Base-by-base conservation (phyloP, 2,329 filamentous ascomycete genomes). In the Atkinsonella texensis region DNA sequence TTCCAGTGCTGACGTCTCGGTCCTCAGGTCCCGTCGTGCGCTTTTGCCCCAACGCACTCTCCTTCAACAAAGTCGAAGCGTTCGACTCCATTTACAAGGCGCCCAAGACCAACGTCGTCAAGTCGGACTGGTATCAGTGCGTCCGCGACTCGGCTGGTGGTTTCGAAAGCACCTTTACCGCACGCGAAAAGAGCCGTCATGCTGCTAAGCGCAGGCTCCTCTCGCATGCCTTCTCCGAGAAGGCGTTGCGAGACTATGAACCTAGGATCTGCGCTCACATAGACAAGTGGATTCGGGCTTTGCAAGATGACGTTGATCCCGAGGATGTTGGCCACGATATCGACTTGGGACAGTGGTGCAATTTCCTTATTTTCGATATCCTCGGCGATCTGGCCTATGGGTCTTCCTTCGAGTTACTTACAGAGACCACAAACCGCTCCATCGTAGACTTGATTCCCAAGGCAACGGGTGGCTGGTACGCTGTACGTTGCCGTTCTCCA, bases 311-410 rank as follows among this genome's bases (percentile, higher is more conserved):
- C 17, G 54, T 54, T 18, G 17, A 50, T 7, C 38, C 48, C 28
- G 55, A 49, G n/a, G 1, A 43, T 13, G 54, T 50, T 54, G 0
- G 10, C 9, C 2, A 50, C 52, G 40, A 7, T 1, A 2, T 60
- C 1, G 57, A 61, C 13, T 54, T 61, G 54, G 54, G 52, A 15
- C 39, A 56, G 2, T 59, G 58, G 56, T 51, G 49, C 9, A 54
- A 59, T 18, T 51, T 55, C 35, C 49, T 60, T 23, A 52, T 58
- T 42, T 57, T 57, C 46, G 58, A 59, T 11, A 59, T 58, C 33
- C 39, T 59, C 2, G 58, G 56, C 2, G 57, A 59, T 45, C 50
- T 59, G 2, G 59, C 51, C 44, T 59, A 58, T 41, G 55, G 58
- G 9, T 57, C 55, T 39, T 53, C 57, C 0, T 59, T 59, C 52